These are phyloP conservation scores for Angomonas ambiguus DNA, from an alignment of 208 protist species.

Conservation along the genomic window DNA sequence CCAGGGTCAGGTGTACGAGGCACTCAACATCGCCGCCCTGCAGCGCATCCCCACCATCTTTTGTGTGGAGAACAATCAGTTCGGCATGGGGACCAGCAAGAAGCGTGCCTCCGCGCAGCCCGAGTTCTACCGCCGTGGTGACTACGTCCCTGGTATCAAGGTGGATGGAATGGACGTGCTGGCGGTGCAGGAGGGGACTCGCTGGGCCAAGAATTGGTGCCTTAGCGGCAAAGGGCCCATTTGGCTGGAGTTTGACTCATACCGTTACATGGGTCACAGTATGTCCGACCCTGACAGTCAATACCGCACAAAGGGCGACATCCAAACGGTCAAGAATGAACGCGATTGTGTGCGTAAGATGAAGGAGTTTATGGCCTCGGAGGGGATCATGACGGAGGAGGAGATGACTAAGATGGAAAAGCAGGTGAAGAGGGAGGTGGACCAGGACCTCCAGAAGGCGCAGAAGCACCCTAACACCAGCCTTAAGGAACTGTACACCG, in stretches of 20 bases:
- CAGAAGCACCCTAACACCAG: conserved; percentile 64
- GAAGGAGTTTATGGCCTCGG: conserved; percentile 70
- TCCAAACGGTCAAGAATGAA: conserved; percentile 85
- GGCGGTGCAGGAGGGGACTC: conserved; percentile 90
- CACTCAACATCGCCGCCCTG: conserved; percentile 97
- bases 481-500: conserved; percentile 77
- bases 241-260: conserved; percentile 95
- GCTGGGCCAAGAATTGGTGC: conserved; percentile 85
- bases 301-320: conserved; percentile 95
- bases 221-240: conserved; percentile 90
- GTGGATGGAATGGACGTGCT: conserved; percentile 98
- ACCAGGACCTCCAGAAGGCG: conserved; percentile 87
- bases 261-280: conserved; percentile 97
- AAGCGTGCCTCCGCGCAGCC: conserved; percentile 83
- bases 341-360: conserved; percentile 91
- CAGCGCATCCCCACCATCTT: conserved; percentile 97
- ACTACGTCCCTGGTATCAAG: conserved; percentile 95
- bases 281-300: conserved; percentile 98
- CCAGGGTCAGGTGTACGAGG: conserved; percentile 97
- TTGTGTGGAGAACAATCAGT: conserved; percentile 98
- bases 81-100: conserved; percentile 97
- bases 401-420: conserved; percentile 94
- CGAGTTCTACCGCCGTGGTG: conserved; percentile 96
- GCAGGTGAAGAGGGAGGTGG: conserved; percentile 87
- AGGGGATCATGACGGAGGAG: conserved; percentile 91